Evolutionary conservation across 352 stramenopile genomes (phyloP).

Genomic region (Phytophthora foliorum): DNA sequence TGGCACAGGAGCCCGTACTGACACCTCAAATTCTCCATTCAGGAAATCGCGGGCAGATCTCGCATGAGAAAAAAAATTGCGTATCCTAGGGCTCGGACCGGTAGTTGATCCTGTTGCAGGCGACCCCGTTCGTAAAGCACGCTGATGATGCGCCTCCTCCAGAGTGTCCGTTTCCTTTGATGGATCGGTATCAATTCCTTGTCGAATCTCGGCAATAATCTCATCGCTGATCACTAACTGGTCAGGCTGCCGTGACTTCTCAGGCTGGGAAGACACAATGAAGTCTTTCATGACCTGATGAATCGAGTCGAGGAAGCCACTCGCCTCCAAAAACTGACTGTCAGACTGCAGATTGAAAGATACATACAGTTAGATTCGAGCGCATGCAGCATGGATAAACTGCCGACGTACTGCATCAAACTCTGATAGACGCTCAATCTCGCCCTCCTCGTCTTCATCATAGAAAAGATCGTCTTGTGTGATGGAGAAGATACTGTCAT

Average conservation of each 20-base stretch:
- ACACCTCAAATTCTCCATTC: slow-evolving; percentile 44
- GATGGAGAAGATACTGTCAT: slow-evolving; percentile 64
- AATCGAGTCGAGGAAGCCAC: slow-evolving; percentile 82
- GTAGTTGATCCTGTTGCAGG: slow-evolving; percentile 16
- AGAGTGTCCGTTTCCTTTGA: slow-evolving; percentile 31
- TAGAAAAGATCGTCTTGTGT: slow-evolving; percentile 60
- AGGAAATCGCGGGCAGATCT: slow-evolving; percentile 59
- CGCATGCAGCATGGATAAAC: neutral
- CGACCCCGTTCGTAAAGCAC: slow-evolving; percentile 26
- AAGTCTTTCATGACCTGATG: slow-evolving; percentile 84
- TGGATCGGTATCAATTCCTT: slow-evolving; percentile 45
- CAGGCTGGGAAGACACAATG: slow-evolving; percentile 48
- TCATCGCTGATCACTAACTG: slow-evolving; percentile 77
- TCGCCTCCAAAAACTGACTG: slow-evolving; percentile 77
- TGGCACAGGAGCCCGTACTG: slow-evolving; percentile 13
- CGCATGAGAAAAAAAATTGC: slow-evolving; percentile 48
- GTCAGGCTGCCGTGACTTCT: slow-evolving; percentile 34
- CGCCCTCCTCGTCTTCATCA: slow-evolving; percentile 52
- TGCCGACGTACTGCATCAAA: slow-evolving; percentile 68
- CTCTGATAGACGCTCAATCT: slow-evolving; percentile 74
- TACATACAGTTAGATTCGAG: neutral
- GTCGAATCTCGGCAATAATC: slow-evolving; percentile 72
- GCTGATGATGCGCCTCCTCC: slow-evolving; percentile 41
- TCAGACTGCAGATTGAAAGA: slow-evolving; percentile 54
- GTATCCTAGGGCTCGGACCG: slow-evolving; percentile 39